Conservation (phyloP, 2,329 filamentous ascomycete species). For the Fusarium penzigii region DNA sequence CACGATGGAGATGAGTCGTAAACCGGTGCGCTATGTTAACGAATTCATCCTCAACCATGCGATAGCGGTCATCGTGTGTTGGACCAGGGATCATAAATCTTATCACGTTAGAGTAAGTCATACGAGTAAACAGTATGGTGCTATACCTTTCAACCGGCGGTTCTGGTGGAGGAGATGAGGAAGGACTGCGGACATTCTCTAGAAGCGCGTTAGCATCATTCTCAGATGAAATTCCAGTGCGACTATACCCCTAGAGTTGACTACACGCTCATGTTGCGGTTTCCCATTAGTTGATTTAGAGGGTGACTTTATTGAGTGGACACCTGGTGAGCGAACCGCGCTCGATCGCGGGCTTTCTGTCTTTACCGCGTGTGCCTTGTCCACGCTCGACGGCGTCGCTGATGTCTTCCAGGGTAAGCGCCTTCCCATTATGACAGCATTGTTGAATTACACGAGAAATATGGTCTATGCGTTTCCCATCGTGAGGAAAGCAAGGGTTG, state of each 20-base stretch:
- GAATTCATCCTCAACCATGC: slow-evolving; percentile 86
- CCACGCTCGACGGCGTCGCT: slow-evolving; percentile 6
- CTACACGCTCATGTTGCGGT: slow-evolving; percentile 22
- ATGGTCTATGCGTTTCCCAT: too few relatives aligned
- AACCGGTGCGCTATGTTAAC: slow-evolving; percentile 66
- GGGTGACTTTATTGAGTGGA: slow-evolving; percentile 1
- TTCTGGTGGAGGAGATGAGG: slow-evolving; percentile 54
- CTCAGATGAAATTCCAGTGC: neutral
- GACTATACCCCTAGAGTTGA: slow-evolving; percentile 27
- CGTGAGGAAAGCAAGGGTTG: too few relatives aligned
- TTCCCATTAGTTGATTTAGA: slow-evolving; percentile 12
- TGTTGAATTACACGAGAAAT: too few relatives aligned
- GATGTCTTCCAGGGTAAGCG: slow-evolving; percentile 52
- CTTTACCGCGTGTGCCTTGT: slow-evolving; percentile 10
- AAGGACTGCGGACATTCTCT: slow-evolving; percentile 40
- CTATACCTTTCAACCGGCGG: slow-evolving; percentile 48
- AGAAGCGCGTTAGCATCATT: neutral
- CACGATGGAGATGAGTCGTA: slow-evolving; percentile 75
- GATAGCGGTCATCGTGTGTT: slow-evolving; percentile 70
- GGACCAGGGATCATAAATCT: slow-evolving; percentile 66
- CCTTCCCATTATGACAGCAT: slow-evolving; percentile 45
- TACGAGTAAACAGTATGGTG: neutral
- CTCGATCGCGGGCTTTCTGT: slow-evolving; percentile 6
- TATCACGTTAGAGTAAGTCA: neutral
- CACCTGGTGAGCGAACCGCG: slow-evolving; percentile 5